Conservation (phyloP, 1,284 basidiomycete species). For the Chalciporus piperatoides region DNA sequence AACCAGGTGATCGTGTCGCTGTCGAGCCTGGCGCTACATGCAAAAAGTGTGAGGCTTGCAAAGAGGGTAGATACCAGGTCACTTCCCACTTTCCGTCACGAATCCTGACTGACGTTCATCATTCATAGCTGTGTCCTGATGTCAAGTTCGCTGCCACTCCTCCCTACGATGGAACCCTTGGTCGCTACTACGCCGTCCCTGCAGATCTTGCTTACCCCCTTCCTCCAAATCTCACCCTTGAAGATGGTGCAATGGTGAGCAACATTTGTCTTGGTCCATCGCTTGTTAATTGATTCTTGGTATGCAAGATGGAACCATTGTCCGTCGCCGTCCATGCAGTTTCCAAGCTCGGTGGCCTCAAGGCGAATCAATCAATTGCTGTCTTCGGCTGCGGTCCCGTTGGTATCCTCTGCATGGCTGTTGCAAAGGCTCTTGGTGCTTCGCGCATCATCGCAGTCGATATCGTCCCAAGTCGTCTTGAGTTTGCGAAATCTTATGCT, state of each 20-base stretch:
- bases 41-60: constrained; percentile 69
- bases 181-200: constrained; percentile 76
- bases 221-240: constrained; percentile 69
- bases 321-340: constrained; percentile 91
- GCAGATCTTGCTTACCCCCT: constrained; percentile 72
- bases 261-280: background rate
- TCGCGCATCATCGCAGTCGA: constrained; percentile 81
- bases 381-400: constrained; percentile 93
- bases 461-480: constrained; percentile 77
- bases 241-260: constrained; percentile 80
- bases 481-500: constrained; percentile 86
- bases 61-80: constrained; percentile 78
- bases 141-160: constrained; percentile 88
- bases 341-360: constrained; percentile 71
- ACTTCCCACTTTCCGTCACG: constrained; percentile 11
- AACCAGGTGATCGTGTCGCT: constrained; percentile 83
- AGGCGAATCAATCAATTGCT: constrained; percentile 68
- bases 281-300: constrained; percentile 3
- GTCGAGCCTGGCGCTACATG: constrained; percentile 82
- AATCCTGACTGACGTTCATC: constrained; percentile 6
- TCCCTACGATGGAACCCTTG: constrained; percentile 84
- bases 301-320: constrained; percentile 85
- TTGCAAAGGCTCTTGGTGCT: constrained; percentile 86
- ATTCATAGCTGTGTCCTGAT: constrained; percentile 63
- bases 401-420: constrained; percentile 89